These are phyloP conservation scores for Globisporangium sylvaticum DNA, from an alignment of 352 stramenopile genomes.

Conservation along the genomic window DNA sequence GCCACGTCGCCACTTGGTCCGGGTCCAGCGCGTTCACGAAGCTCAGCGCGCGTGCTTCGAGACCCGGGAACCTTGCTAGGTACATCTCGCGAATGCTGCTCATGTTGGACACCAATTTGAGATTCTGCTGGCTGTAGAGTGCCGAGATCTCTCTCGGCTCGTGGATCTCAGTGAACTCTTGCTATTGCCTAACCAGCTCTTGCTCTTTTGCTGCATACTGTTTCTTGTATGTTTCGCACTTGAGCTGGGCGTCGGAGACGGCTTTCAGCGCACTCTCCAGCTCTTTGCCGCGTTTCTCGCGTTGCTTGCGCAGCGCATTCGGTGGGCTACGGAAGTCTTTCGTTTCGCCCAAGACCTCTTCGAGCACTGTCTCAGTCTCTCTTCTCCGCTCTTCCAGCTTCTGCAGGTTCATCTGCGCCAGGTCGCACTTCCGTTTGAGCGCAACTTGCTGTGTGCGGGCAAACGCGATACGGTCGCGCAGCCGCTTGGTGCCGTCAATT, in stretches of 20 bases:
- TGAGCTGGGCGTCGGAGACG: slow-evolving; percentile 16
- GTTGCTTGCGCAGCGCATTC: slow-evolving; percentile 37
- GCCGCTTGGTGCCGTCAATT: slow-evolving; percentile 25
- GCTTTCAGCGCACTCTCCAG: slow-evolving; percentile 27
- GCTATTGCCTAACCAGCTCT: slow-evolving; percentile 20
- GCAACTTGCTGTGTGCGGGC: background rate
- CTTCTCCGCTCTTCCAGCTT: slow-evolving; percentile 14
- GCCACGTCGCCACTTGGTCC: slow-evolving; percentile 46
- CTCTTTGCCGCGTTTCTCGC: slow-evolving; percentile 24
- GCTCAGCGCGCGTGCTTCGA: slow-evolving; percentile 51
- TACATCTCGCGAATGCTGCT: slow-evolving; percentile 56
- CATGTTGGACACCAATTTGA: slow-evolving; percentile 33
- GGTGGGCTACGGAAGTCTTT: slow-evolving; percentile 64
- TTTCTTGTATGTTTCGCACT: slow-evolving; percentile 13
- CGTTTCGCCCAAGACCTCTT: slow-evolving; percentile 40
- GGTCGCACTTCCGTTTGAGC: slow-evolving; percentile 31
- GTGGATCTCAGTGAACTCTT: slow-evolving; percentile 20
- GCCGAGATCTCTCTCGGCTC: slow-evolving; percentile 56
- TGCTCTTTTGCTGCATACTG: slow-evolving; percentile 11
- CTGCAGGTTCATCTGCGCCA: slow-evolving; percentile 32
- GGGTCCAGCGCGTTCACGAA: slow-evolving; percentile 50
- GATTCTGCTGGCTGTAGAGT: slow-evolving; percentile 38
- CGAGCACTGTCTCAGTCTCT: slow-evolving; percentile 25
- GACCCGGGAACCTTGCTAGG: slow-evolving; percentile 55
- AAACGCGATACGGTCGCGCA: slow-evolving; percentile 17